These are phyloP conservation scores for Tritrichomonas foetus DNA, from an alignment of 208 protist species.

Conservation along the genomic window DNA sequence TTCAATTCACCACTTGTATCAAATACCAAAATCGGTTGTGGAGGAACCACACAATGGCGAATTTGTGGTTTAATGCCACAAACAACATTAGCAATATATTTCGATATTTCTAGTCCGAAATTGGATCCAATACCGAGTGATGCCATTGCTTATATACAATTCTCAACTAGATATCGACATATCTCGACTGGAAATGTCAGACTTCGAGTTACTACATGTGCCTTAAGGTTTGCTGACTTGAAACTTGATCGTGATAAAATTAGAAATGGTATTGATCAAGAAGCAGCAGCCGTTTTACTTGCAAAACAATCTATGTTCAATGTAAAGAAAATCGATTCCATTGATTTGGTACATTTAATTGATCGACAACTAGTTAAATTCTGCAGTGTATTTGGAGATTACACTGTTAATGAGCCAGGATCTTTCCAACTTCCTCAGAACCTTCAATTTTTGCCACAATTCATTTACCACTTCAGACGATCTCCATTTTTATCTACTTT, in stretches of 20 bases:
- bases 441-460: slow-evolving; percentile 93
- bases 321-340: slow-evolving; percentile 71
- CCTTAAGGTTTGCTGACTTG: neutral
- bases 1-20: neutral
- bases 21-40: slow-evolving; percentile 76
- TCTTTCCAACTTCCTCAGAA: slow-evolving; percentile 72
- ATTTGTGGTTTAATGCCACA: slow-evolving; percentile 76
- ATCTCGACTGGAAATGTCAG: slow-evolving; percentile 57
- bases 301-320: slow-evolving; percentile 86
- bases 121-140: slow-evolving; percentile 45
- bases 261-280: slow-evolving; percentile 84
- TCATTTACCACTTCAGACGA: slow-evolving; percentile 95
- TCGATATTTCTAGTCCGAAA: slow-evolving; percentile 76
- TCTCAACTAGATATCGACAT: slow-evolving; percentile 80
- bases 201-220: slow-evolving; percentile 63
- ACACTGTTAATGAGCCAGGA: slow-evolving; percentile 67
- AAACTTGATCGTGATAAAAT: slow-evolving; percentile 44
- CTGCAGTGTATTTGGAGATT: slow-evolving; percentile 78
- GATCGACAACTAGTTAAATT: slow-evolving; percentile 94
- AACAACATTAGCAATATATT: slow-evolving; percentile 87
- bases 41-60: slow-evolving; percentile 91
- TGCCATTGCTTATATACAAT: slow-evolving; percentile 65
- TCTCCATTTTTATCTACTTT: slow-evolving; percentile 88
- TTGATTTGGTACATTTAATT: slow-evolving; percentile 93
- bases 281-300: slow-evolving; percentile 87